phyloP scores from a whole-genome alignment of 2,329 filamentous ascomycete genomes.

The Gaeumannomyces sp. region DNA sequence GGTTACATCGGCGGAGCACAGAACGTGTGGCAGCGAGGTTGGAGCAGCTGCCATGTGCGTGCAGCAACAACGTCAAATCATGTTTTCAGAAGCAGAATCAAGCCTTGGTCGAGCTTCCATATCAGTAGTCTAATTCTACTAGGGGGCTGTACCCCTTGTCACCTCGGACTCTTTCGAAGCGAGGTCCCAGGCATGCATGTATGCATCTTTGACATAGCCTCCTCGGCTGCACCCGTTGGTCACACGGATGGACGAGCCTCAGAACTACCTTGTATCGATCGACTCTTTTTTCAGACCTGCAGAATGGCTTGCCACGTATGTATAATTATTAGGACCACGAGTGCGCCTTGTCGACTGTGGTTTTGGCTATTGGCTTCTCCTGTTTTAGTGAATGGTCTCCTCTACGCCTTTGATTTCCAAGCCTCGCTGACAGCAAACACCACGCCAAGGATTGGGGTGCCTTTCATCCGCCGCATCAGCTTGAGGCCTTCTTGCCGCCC shows the following conservation, averaged over 20 bases:
- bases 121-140: background rate
- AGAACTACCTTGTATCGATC: background rate
- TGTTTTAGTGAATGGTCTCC: background rate
- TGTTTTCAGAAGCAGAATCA: background rate
- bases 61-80: background rate
- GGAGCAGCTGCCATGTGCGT: background rate
- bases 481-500: background rate
- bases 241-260: background rate
- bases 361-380: background rate
- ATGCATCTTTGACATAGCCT: background rate
- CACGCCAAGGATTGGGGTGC: background rate
- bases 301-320: background rate
- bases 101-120: background rate
- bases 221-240: background rate
- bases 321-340: background rate
- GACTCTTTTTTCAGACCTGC: background rate
- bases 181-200: background rate
- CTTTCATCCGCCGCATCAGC: background rate
- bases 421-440: background rate
- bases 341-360: background rate
- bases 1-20: background rate
- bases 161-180: no score
- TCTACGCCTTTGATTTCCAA: background rate
- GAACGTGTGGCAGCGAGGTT: no score
- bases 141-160: no score